phyloP scores from a whole-genome alignment of 352 stramenopile genomes.

The Phytophthora cajani region DNA sequence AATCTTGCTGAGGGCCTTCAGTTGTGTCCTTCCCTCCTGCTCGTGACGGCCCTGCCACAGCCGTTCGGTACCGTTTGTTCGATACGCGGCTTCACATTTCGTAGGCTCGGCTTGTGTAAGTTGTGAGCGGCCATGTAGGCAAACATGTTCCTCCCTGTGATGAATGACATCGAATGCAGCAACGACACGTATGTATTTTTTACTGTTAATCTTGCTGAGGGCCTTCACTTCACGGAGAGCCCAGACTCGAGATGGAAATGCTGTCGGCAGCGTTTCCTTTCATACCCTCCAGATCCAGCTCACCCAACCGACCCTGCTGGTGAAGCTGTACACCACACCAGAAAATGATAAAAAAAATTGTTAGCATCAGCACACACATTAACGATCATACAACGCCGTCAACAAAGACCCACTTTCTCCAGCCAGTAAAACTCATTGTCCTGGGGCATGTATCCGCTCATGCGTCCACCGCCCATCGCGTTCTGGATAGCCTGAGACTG shows the following conservation, averaged over 20 bases:
- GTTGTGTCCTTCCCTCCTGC: constrained; percentile 26
- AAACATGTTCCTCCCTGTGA: constrained; percentile 6
- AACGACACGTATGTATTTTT: constrained; percentile 32
- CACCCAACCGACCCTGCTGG: constrained; percentile 58
- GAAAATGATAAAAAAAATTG: background rate
- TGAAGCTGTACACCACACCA: constrained; percentile 52
- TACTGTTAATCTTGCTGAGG: constrained; percentile 12
- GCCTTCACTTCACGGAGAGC: constrained; percentile 32
- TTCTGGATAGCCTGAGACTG: constrained; percentile 87
- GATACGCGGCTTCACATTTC: constrained; percentile 61
- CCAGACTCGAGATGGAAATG: constrained; percentile 63
- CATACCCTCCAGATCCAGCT: constrained; percentile 47
- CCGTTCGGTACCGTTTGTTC: constrained; percentile 74
- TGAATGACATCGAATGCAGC: constrained; percentile 27
- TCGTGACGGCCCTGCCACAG: constrained; percentile 11
- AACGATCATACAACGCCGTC: background rate
- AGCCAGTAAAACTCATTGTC: constrained; percentile 92
- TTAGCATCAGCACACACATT: constrained; percentile 3
- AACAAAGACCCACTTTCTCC: constrained; percentile 66
- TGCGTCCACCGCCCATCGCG: constrained; percentile 58
- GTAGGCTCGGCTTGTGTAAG: background rate
- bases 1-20: background rate
- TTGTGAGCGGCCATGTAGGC: background rate
- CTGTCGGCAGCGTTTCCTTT: constrained; percentile 44
- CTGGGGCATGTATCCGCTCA: constrained; percentile 62